Evolutionary conservation across 1,284 basidiomycete genomes (phyloP).

Genomic region (Wolfiporia cocos): DNA sequence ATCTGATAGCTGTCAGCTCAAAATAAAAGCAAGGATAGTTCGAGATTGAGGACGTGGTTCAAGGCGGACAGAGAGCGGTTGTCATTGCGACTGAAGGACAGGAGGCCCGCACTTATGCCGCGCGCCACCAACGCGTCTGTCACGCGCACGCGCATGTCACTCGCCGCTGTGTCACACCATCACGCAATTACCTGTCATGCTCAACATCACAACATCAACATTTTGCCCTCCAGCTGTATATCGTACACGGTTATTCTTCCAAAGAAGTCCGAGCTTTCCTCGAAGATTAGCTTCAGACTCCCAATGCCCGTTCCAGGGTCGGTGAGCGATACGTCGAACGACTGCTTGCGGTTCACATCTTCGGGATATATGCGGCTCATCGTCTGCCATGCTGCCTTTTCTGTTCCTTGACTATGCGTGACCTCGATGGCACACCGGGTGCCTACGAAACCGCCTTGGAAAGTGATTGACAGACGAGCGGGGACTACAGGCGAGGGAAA

Average conservation of each 20-base stretch:
- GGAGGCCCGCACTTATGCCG: too few species aligned
- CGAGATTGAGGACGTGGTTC: too few species aligned
- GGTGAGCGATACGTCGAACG: conserved; percentile 42
- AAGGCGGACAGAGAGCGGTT: too few species aligned
- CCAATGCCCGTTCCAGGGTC: conserved; percentile 27
- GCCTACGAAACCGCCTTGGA: conserved; percentile 81
- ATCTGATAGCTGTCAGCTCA: too few species aligned
- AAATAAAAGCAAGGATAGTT: too few species aligned
- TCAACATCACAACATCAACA: too few species aligned
- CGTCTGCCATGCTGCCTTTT: conserved; percentile 34
- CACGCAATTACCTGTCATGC: too few species aligned
- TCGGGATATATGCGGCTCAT: conserved; percentile 61
- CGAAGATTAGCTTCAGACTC: conserved; percentile 61
- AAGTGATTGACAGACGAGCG: conserved; percentile 53
- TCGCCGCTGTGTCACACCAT: too few species aligned
- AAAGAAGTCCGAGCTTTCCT: conserved; percentile 75
- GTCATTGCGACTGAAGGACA: too few species aligned
- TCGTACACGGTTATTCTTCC: conserved; percentile 71
- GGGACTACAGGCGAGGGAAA: conserved; percentile 52
- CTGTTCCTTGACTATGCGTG: conserved; percentile 20
- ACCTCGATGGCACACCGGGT: conserved; percentile 50
- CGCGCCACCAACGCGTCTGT: too few species aligned
- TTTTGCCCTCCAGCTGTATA: conserved; percentile 51
- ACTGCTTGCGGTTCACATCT: conserved; percentile 68
- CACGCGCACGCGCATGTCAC: too few species aligned